Conservation (phyloP, 1,284 basidiomycete species). For the Puccinia horiana region DNA sequence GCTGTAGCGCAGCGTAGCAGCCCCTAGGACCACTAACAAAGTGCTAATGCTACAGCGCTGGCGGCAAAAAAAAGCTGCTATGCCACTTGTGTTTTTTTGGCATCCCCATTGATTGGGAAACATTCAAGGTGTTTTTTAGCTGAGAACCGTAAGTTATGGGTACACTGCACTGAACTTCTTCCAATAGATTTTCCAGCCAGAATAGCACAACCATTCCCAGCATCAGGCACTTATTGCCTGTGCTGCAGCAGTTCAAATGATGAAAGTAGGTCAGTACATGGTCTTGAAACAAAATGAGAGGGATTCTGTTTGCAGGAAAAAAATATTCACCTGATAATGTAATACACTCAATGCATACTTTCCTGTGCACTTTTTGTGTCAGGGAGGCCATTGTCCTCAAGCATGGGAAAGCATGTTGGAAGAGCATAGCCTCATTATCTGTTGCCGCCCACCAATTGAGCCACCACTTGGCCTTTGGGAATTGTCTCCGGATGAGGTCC, state of each 20-base stretch:
- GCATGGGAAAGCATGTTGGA: background rate
- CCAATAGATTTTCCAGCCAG: background rate
- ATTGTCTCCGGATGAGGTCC: background rate
- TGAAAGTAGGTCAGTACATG: background rate
- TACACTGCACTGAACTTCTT: background rate
- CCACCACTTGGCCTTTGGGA: background rate
- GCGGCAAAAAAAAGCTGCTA: too few relatives aligned
- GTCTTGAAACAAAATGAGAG: too few relatives aligned
- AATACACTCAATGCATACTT: background rate
- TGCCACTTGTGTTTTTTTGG: too few relatives aligned
- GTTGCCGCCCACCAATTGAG: background rate
- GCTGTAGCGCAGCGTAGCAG: too few relatives aligned
- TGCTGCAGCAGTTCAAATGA: background rate
- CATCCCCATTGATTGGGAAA: too few relatives aligned
- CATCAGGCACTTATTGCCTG: background rate
- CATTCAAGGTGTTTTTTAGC: too few relatives aligned
- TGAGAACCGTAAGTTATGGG: background rate
- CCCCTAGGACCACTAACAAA: too few relatives aligned
- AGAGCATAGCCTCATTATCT: background rate
- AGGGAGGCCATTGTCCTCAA: background rate
- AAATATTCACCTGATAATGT: background rate
- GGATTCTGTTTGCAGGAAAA: too few relatives aligned
- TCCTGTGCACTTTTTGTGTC: background rate
- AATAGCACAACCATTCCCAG: background rate
- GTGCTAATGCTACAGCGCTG: too few relatives aligned